Conservation (phyloP, 2,329 filamentous ascomycete genomes). For the Paraphaeosphaeria minitans region DNA sequence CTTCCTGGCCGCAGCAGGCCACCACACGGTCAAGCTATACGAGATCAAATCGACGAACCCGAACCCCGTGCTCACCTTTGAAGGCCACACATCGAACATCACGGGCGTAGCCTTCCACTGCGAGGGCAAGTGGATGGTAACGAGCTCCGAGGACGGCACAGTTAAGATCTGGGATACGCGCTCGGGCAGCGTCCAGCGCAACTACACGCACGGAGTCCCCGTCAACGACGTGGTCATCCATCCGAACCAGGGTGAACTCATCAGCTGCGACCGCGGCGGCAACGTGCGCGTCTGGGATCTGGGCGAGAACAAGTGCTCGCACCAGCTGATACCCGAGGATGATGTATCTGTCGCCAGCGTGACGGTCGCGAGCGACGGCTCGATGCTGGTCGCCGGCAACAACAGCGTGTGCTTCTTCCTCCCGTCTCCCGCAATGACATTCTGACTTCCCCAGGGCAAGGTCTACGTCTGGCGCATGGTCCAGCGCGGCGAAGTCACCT, state of each 20-base stretch:
- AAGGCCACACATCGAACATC: slow-evolving; percentile 94
- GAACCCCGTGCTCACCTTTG: slow-evolving; percentile 88
- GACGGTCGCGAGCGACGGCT: slow-evolving; percentile 93
- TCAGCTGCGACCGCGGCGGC: slow-evolving; percentile 91
- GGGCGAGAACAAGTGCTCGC: slow-evolving; percentile 94
- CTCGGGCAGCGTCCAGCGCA: slow-evolving; percentile 83
- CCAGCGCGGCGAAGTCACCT: slow-evolving; percentile 79
- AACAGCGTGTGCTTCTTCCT: slow-evolving; percentile 66
- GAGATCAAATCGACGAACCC: slow-evolving; percentile 99
- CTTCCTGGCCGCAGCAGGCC: slow-evolving; percentile 80
- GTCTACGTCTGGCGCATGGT: slow-evolving; percentile 97
- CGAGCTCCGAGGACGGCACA: slow-evolving; percentile 92
- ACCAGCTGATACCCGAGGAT: slow-evolving; percentile 94
- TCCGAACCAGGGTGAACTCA: slow-evolving; percentile 97
- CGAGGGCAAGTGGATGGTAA: slow-evolving; percentile 99
- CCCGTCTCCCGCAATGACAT: background rate
- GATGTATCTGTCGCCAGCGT: slow-evolving; percentile 93
- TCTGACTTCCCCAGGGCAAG: slow-evolving; percentile 68
- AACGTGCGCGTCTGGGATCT: slow-evolving; percentile 96
- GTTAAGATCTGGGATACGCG: slow-evolving; percentile 98
- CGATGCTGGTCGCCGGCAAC: slow-evolving; percentile 89
- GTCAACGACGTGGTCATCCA: slow-evolving; percentile 99
- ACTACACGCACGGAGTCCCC: slow-evolving; percentile 85
- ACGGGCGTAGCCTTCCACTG: slow-evolving; percentile 98
- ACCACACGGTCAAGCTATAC: slow-evolving; percentile 93